Evolutionary conservation across 2,329 filamentous ascomycete species (phyloP), one percentile per base, ranked within the genome.

Genomic region (Phaeomoniella chlamydospora): DNA sequence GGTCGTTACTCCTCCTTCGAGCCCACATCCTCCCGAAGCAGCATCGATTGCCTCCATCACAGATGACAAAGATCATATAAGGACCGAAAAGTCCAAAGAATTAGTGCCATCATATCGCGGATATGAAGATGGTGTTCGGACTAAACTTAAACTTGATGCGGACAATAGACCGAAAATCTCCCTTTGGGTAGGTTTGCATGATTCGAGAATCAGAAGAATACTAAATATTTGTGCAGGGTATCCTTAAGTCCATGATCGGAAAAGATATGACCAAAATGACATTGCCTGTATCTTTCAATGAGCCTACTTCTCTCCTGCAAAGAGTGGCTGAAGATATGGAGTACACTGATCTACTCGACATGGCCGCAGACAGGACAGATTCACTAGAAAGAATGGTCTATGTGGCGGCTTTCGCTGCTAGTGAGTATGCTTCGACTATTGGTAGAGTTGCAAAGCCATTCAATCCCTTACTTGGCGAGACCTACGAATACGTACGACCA

Each of bases 241-340:
- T 98, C 47, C 65, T 98, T 43, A 98, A 96, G 64, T 96, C 88
- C 15, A 96, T 98, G 90, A 94, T 98, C 58, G 90, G 90, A 43
- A 96, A 98, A 57, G 90, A 98, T 53, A 96, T 98, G 90, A 96
- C 90, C 26, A 96, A 92, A 65, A 98, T 98, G 88, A 96, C 90
- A 0, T 65, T 98, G 14, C 90, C 90, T 0, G 90, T 98, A 2
- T 94, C 90, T 1, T 96, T 98, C 66, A 98, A 98, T 59, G 90
- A 98, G 58, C 90, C 90, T 1, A 98, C 90, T 0, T 96, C 90
- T 4, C 66, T 98, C 10, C 70, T 98, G 5, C 90, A 96, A 57
- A 83, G 90, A 53, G 88, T 92, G 31, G 85, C 84, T 4, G 90
- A 98, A 61, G 90, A 98, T 52, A 88, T 98, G 83, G 90, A 98